phyloP scores from a whole-genome alignment of 1,284 basidiomycete genomes.

The Polyporus tsugae region DNA sequence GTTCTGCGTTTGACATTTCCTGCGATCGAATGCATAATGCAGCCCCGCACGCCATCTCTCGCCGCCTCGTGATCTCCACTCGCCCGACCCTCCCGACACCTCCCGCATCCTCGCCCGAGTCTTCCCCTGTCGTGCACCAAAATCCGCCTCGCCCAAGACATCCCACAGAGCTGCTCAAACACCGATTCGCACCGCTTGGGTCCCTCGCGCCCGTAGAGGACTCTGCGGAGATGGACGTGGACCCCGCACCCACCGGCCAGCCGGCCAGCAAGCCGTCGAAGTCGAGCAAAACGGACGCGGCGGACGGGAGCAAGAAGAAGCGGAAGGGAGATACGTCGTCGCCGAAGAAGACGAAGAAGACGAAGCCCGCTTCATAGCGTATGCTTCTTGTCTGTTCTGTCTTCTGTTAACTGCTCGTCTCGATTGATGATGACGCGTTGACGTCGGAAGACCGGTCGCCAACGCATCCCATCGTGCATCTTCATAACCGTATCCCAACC shows the following conservation, averaged over 20 bases:
- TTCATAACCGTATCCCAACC: background rate
- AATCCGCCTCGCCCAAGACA: slow-evolving; percentile 67
- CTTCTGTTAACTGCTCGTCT: background rate
- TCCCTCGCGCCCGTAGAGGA: slow-evolving; percentile 45
- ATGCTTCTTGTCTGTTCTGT: background rate
- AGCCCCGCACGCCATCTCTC: slow-evolving; percentile 68
- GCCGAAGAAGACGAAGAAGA: slow-evolving; percentile 52
- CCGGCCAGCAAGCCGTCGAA: slow-evolving; percentile 24
- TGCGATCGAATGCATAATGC: background rate
- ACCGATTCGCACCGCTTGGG: slow-evolving; percentile 70
- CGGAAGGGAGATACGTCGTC: slow-evolving; percentile 33
- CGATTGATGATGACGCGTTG: background rate
- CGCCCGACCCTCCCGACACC: slow-evolving; percentile 52
- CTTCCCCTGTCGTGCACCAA: slow-evolving; percentile 44
- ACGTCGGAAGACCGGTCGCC: background rate
- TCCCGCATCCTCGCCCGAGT: slow-evolving; percentile 34
- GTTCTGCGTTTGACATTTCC: background rate
- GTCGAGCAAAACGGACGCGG: slow-evolving; percentile 37
- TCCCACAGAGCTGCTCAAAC: slow-evolving; percentile 66
- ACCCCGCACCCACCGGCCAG: slow-evolving; percentile 34
- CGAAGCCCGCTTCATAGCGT: slow-evolving; percentile 40
- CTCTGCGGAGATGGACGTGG: slow-evolving; percentile 35
- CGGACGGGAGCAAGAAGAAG: slow-evolving; percentile 19
- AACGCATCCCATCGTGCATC: background rate
- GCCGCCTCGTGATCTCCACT: slow-evolving; percentile 64